Conservation (phyloP, 306 rosid genomes). For the Trichosanthes cucumerina region DNA sequence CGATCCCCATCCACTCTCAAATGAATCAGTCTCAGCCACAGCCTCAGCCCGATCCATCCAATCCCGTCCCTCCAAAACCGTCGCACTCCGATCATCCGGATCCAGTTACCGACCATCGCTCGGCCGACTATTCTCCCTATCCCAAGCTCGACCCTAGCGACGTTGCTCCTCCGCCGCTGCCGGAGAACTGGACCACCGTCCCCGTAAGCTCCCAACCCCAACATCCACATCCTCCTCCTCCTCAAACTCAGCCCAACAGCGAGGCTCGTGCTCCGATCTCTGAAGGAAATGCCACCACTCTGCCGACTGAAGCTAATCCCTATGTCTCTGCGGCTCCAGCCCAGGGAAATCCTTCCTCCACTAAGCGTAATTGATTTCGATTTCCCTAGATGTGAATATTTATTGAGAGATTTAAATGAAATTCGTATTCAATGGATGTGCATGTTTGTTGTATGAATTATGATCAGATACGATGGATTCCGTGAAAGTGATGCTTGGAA, state of each 20-base stretch:
- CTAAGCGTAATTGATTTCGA: conserved; percentile 38
- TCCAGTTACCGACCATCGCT: conserved; percentile 8
- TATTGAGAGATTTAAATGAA: background rate
- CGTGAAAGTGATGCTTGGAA: conserved; percentile 68
- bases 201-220: conserved; percentile 21
- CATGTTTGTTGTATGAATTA: background rate
- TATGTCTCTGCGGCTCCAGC: conserved; percentile 58
- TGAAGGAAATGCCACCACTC: conserved; percentile 44
- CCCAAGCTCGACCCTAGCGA: conserved; percentile 66
- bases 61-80: background rate
- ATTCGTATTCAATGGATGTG: background rate
- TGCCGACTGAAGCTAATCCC: conserved; percentile 74
- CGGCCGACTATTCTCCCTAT: conserved; percentile 64
- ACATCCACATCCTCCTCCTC: background rate
- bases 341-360: conserved; percentile 24
- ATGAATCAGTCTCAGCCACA: background rate
- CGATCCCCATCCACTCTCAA: background rate
- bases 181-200: conserved; percentile 38
- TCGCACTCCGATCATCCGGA: background rate
- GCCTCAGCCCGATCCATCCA: background rate
- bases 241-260: background rate
- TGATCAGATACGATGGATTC: conserved; percentile 62
- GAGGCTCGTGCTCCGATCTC: conserved; percentile 40
- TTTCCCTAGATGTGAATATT: background rate
- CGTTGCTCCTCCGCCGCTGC: conserved; percentile 26